Evolutionary conservation across 1,284 basidiomycete genomes (phyloP), one percentile per base, ranked within the genome.

Genomic region (Irpex sp.): DNA sequence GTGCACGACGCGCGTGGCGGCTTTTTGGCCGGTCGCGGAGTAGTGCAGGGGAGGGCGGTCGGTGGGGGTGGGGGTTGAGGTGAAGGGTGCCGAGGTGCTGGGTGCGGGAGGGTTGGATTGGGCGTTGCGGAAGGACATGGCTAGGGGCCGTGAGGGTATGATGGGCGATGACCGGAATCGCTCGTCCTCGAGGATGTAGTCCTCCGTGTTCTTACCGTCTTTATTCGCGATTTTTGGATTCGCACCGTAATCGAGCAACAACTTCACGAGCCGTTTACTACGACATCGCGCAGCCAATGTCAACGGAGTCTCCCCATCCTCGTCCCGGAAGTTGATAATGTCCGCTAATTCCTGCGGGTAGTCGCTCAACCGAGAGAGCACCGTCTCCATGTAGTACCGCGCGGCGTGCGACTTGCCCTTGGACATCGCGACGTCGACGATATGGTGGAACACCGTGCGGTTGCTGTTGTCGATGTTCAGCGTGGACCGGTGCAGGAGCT

Each of bases 391-490:
- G 78, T 99, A 99, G 79, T 99, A 99, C 21, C 97, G 87, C 2
- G 97, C 94, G 2, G 97, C 97, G 69, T 99, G 97, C 0, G 95
- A 93, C 81, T 99, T 99, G 65, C 93, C 94, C 77, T 98, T 98
- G 58, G 94, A 91, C 84, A 99, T 92, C 1, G 97, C 97, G n/a
- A 99, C 89, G 72, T 99, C 97, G 60, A 98, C 93, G 66, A 98
- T 94, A 74, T 99, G 97, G 76, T 99, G 97, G 75, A 99, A 99
- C 8, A 99, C 94, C 26, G 97, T 99, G 15, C 97, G 93, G 74
- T 99, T 98, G 74, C 91, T 92, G 74, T 97, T 93, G 81, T 99
- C 97, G 76, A 99, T 99, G 76, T 99, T 99, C 70, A 99, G 90
- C 0, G 97, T 98, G 21, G 96, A 97, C 15, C 96, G 91, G 73